Evolutionary conservation across 78 protist species (phyloP).

Genomic region (Isochrysis galbana): DNA sequence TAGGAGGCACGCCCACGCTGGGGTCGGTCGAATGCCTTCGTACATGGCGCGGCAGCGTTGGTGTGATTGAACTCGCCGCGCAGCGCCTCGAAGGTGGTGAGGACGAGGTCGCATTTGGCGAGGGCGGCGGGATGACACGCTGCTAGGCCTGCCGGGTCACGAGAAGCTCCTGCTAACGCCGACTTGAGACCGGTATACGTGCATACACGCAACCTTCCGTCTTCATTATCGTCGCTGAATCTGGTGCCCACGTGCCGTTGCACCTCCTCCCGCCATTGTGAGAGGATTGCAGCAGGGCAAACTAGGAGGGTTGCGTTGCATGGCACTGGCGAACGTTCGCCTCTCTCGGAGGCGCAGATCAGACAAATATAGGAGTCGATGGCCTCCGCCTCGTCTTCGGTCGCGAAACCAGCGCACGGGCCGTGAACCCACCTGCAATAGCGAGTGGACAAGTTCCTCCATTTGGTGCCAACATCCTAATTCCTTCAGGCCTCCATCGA

Average conservation of each 20-base stretch:
- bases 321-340: background rate
- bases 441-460: too few relatives aligned
- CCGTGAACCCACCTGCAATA: background rate
- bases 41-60: too few relatives aligned
- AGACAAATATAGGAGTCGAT: background rate
- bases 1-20: too few relatives aligned
- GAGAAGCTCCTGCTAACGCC: background rate
- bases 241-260: background rate
- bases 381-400: background rate
- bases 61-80: background rate
- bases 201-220: slow-evolving; percentile 3
- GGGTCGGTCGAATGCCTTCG: too few relatives aligned
- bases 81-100: slow-evolving; percentile 20
- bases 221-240: too few relatives aligned
- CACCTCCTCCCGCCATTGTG: slow-evolving; percentile 13
- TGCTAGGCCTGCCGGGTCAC: too few relatives aligned
- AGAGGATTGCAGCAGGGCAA: background rate
- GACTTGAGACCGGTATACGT: too few relatives aligned
- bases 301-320: slow-evolving; percentile 14
- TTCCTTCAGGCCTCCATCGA: too few relatives aligned
- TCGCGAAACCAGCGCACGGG: background rate
- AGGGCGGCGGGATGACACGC: background rate
- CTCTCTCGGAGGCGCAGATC: background rate
- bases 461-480: too few relatives aligned
- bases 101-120: background rate